These are phyloP conservation scores for Luffa aegyptiaca DNA, from an alignment of 306 rosid species.

Conservation along the genomic window DNA sequence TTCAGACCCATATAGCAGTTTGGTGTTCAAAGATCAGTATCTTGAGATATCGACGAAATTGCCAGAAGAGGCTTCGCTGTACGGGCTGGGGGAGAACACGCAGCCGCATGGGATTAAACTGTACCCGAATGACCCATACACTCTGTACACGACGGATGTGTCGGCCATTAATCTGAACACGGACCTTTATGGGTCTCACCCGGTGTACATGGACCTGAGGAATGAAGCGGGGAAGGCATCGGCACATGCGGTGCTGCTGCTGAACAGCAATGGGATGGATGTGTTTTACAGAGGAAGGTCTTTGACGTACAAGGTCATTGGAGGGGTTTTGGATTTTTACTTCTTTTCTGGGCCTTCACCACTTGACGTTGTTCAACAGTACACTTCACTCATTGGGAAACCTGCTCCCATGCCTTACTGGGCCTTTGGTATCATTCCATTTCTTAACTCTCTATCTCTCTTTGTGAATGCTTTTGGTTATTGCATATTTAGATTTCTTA, in stretches of 20 bases:
- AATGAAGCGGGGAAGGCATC: constrained; percentile 48
- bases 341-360: constrained; percentile 88
- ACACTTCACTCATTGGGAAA: constrained; percentile 73
- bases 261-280: constrained; percentile 98
- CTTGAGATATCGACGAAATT: constrained; percentile 80
- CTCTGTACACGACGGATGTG: constrained; percentile 66
- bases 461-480: not conserved
- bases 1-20: constrained; percentile 43
- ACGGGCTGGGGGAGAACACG: constrained; percentile 87
- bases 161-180: constrained; percentile 84
- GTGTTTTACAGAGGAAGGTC: constrained; percentile 73
- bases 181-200: constrained; percentile 90
- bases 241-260: constrained; percentile 76
- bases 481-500: not conserved
- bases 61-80: constrained; percentile 67
- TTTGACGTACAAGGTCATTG: constrained; percentile 75
- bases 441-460: not conserved
- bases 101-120: constrained; percentile 89
- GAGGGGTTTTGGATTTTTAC: constrained; percentile 89
- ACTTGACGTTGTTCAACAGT: constrained; percentile 78
- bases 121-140: constrained; percentile 75
- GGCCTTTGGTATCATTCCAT: constrained; percentile 60
- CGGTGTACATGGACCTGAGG: constrained; percentile 86
- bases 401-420: constrained; percentile 99
- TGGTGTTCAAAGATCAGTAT: constrained; percentile 93